Conservation (phyloP, 108 stramenopile species). For the Pseudonitzschia multiseries region DNA sequence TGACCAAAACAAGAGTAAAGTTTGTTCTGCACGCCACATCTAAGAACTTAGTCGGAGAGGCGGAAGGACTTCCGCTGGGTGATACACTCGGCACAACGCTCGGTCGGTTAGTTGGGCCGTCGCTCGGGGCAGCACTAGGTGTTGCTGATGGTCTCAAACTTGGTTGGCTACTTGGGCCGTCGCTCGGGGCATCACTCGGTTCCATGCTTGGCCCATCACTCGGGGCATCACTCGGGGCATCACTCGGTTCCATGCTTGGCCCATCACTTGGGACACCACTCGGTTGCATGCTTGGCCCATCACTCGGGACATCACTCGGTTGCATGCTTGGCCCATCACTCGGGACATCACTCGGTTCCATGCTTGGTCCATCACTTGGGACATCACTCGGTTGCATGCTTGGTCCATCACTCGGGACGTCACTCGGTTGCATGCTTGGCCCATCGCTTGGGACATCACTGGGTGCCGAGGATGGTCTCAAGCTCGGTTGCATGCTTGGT, state of each 20-base stretch:
- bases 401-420: neutral
- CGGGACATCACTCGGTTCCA: neutral
- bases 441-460: neutral
- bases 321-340: neutral
- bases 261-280: too few relatives aligned
- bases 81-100: neutral
- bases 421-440: constrained; percentile 6
- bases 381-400: neutral
- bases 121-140: neutral
- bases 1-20: constrained; percentile 2
- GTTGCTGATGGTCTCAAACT: neutral
- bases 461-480: neutral
- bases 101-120: neutral
- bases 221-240: too few relatives aligned
- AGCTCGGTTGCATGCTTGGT: neutral
- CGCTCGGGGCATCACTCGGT: neutral
- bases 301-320: neutral
- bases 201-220: neutral
- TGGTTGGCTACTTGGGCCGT: neutral
- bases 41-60: neutral
- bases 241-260: neutral
- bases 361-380: neutral
- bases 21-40: neutral
- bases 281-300: neutral
- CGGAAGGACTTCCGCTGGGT: neutral